These are phyloP conservation scores for Osmanthus fragrans DNA, from an alignment of 257 asterid genomes.

Conservation along the genomic window DNA sequence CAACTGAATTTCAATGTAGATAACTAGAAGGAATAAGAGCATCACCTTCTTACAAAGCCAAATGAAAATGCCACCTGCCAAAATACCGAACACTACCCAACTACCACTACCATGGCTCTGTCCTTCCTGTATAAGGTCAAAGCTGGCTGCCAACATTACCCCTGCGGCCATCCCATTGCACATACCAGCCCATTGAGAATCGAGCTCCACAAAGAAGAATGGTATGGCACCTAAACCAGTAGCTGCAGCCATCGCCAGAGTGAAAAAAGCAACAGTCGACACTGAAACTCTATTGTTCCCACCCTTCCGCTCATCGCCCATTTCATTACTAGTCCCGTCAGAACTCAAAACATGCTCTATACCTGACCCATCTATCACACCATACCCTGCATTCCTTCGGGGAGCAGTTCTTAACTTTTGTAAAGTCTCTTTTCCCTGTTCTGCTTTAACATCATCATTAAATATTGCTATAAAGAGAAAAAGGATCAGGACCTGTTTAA, in stretches of 20 bases:
- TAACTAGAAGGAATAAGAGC: conserved; percentile 12
- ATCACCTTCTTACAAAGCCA: conserved; percentile 92
- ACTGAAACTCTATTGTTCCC: conserved; percentile 70
- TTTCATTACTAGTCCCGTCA: conserved; percentile 35
- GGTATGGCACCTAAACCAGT: conserved; percentile 98
- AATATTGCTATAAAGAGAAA: conserved; percentile 41
- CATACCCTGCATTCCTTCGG: conserved; percentile 53
- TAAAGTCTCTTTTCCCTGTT: conserved; percentile 40
- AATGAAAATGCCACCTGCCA: conserved; percentile 91
- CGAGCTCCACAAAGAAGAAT: conserved; percentile 94
- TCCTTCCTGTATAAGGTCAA: conserved; percentile 98
- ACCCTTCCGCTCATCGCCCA: conserved; percentile 42
- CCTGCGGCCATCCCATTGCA: conserved; percentile 99
- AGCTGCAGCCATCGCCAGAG: conserved; percentile 96
- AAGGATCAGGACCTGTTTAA: conserved; percentile 38
- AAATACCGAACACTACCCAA: conserved; percentile 92
- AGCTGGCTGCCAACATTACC: conserved; percentile 98
- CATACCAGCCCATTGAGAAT: conserved; percentile 94
- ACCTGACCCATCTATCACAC: conserved; percentile 90
- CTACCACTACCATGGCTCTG: conserved; percentile 95
- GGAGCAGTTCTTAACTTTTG: conserved; percentile 68
- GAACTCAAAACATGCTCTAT: conserved; percentile 52
- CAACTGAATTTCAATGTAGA: neutral
- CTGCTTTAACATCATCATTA: conserved; percentile 36
- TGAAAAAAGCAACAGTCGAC: conserved; percentile 82